A percentile compares a stretch with the other conserved stretches of the same genome.
These are phyloP conservation scores for Ascoidea tarda DNA, from an alignment of 805 yeast species.

Conservation along the genomic window DNA sequence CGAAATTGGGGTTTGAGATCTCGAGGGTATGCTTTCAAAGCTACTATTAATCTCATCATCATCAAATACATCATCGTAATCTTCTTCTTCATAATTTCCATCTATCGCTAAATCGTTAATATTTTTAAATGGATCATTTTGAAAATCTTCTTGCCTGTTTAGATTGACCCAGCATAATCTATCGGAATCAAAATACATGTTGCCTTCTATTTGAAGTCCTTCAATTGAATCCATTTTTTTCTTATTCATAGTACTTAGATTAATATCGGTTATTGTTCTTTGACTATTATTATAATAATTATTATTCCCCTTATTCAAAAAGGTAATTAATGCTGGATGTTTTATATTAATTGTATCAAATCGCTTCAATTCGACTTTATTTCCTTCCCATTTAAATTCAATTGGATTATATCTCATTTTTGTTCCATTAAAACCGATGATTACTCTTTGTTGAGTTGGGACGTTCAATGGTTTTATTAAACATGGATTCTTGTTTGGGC, in stretches of 20 bases:
- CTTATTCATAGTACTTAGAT: background rate
- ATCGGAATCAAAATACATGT: conserved; percentile 10
- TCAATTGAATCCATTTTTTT: conserved; percentile 5
- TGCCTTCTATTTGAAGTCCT: conserved; percentile 10
- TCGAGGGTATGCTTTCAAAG: background rate
- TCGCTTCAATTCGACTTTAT: conserved; percentile 7
- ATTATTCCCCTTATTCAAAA: conserved; percentile 3
- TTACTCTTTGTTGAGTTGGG: conserved; percentile 2
- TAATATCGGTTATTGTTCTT: background rate
- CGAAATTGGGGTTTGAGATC: background rate
- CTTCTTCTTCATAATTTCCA: background rate
- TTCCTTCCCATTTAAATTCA: conserved; percentile 10
- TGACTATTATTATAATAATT: background rate
- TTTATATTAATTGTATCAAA: conserved; percentile 5
- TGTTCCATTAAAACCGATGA: conserved; percentile 8
- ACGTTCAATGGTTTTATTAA: conserved; percentile 6
- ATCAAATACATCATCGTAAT: background rate
- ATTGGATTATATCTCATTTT: conserved; percentile 9
- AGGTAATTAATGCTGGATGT: conserved; percentile 7
- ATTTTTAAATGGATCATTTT: background rate
- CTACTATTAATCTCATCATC: background rate
- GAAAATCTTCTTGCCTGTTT: background rate
- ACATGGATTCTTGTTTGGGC: conserved; percentile 1
- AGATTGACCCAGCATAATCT: conserved; percentile 10
- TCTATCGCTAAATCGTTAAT: background rate